Conservation (phyloP, 371 early-diverging fungal genomes). For the Mucor racemosus region DNA sequence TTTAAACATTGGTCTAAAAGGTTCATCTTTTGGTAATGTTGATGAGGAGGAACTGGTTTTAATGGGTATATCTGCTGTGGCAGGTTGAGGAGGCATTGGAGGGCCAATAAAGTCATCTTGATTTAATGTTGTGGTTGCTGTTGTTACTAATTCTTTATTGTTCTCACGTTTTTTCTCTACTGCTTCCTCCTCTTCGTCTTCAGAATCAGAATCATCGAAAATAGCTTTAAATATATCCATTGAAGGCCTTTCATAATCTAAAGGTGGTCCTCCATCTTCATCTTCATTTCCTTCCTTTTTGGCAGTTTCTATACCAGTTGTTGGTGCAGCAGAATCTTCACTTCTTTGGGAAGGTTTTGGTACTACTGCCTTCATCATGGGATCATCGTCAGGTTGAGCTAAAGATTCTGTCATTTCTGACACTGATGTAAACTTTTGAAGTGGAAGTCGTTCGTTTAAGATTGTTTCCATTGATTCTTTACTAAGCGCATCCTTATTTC, state of each 20-base stretch:
- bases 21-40: constrained; percentile 4
- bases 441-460: constrained; percentile 38
- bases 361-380: constrained; percentile 39
- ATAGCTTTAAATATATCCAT: constrained; percentile 91
- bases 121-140: not conserved
- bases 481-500: constrained; percentile 56
- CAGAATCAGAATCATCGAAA: constrained; percentile 73
- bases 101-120: constrained; percentile 43
- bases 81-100: constrained; percentile 31
- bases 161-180: constrained; percentile 11
- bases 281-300: constrained; percentile 40
- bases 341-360: constrained; percentile 50
- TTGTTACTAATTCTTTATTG: not conserved
- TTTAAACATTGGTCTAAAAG: constrained; percentile 55
- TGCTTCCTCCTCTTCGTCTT: constrained; percentile 57
- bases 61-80: constrained; percentile 22
- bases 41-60: not conserved
- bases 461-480: constrained; percentile 64
- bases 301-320: constrained; percentile 54
- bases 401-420: constrained; percentile 8
- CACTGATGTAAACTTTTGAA: constrained; percentile 14
- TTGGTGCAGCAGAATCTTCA: constrained; percentile 62
- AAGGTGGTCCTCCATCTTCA: constrained; percentile 22
- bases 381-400: constrained; percentile 31
- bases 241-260: constrained; percentile 67